Evolutionary conservation across 1,284 basidiomycete species (phyloP).

Genomic region (Earliella scabrosa): DNA sequence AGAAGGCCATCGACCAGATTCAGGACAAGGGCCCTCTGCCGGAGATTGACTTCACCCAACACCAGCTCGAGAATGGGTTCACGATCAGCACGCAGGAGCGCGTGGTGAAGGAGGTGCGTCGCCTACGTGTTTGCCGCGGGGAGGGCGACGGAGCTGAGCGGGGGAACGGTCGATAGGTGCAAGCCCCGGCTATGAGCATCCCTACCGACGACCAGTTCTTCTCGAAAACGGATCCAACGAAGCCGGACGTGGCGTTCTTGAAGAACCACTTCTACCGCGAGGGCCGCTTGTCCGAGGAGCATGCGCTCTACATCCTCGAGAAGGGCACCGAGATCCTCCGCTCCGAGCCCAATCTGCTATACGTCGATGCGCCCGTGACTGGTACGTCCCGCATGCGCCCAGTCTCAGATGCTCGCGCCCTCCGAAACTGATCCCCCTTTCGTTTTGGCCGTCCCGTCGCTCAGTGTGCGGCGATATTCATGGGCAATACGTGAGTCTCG

Average conservation of each 20-base stretch:
- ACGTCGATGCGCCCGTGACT: constrained; percentile 94
- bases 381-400: constrained; percentile 49
- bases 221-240: constrained; percentile 79
- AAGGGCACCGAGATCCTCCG: constrained; percentile 79
- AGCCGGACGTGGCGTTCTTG: constrained; percentile 95
- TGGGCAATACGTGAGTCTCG: constrained; percentile 86
- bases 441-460: background rate
- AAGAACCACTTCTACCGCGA: constrained; percentile 99
- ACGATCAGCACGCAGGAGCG: constrained; percentile 86
- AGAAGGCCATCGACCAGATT: constrained; percentile 78
- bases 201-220: constrained; percentile 96
- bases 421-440: background rate
- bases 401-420: background rate
- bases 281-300: constrained; percentile 89
- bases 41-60: constrained; percentile 87
- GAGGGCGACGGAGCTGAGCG: background rate
- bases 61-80: constrained; percentile 87
- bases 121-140: background rate
- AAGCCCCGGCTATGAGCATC: constrained; percentile 92
- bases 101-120: constrained; percentile 79
- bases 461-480: constrained; percentile 92
- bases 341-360: constrained; percentile 83
- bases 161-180: constrained; percentile 59
- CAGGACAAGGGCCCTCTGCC: constrained; percentile 64
- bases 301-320: constrained; percentile 87